phyloP scores from a whole-genome alignment of 2,329 filamentous ascomycete genomes.

The Cladosporium oxysporum region DNA sequence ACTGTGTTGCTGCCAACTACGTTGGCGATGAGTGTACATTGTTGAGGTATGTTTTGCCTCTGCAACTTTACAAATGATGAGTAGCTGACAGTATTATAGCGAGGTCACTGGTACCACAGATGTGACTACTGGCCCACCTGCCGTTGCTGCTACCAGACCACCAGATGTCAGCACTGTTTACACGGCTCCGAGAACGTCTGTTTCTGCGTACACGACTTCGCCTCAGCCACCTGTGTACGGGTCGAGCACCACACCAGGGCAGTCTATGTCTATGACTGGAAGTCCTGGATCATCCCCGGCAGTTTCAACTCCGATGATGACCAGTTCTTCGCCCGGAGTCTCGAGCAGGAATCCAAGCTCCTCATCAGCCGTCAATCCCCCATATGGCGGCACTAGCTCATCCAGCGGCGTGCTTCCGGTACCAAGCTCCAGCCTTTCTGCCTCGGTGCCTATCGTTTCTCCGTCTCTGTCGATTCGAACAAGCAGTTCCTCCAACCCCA shows the following conservation, averaged over 20 bases:
- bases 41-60: slow-evolving; percentile 13
- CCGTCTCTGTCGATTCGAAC: background rate
- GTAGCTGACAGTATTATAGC: slow-evolving; percentile 3
- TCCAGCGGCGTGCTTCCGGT: background rate
- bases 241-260: slow-evolving; percentile 8
- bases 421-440: slow-evolving; percentile 1
- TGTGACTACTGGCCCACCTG: slow-evolving; percentile 23
- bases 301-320: slow-evolving; percentile 8
- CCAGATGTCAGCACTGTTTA: slow-evolving; percentile 24
- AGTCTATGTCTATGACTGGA: background rate
- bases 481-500: background rate
- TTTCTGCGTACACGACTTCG: slow-evolving; percentile 16
- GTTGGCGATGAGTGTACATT: slow-evolving; percentile 29
- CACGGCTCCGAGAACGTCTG: slow-evolving; percentile 21
- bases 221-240: slow-evolving; percentile 11
- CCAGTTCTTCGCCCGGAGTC: background rate
- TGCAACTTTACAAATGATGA: background rate
- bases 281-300: slow-evolving; percentile 13
- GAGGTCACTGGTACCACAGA: slow-evolving; percentile 28
- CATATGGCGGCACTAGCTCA: slow-evolving; percentile 7
- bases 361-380: background rate
- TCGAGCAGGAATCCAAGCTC: background rate
- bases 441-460: background rate
- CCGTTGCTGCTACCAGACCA: slow-evolving; percentile 23
- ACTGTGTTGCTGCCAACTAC: slow-evolving; percentile 32